Conservation (phyloP, 371 early-diverging fungal species). For the Mucor circinelloides region DNA sequence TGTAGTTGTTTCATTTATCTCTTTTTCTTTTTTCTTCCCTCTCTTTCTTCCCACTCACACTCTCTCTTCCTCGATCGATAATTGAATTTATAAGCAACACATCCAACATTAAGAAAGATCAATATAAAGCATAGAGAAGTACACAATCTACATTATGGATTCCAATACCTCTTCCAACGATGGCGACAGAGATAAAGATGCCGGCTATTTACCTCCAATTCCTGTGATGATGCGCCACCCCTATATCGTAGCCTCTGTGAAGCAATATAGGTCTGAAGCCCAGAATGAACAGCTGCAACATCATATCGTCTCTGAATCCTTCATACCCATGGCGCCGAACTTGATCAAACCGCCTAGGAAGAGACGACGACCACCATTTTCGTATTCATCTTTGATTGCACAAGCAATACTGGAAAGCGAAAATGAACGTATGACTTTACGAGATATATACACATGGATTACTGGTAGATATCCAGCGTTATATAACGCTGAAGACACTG, state of each 20-base stretch:
- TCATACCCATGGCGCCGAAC: slow-evolving; percentile 50
- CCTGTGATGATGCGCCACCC: slow-evolving; percentile 50
- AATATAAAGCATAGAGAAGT: background rate
- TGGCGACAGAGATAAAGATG: background rate
- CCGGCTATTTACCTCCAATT: slow-evolving; percentile 40
- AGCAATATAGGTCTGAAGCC: slow-evolving; percentile 40
- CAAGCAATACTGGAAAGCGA: slow-evolving; percentile 68
- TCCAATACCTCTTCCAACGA: background rate
- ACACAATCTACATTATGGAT: background rate
- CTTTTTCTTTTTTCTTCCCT: background rate
- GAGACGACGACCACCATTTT: slow-evolving; percentile 74
- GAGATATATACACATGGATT: slow-evolving; percentile 78
- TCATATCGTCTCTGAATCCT: slow-evolving; percentile 53
- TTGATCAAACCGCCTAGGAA: slow-evolving; percentile 46
- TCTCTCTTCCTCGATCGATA: background rate
- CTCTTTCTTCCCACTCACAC: background rate
- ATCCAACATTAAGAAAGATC: background rate
- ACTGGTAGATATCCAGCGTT: slow-evolving; percentile 68
- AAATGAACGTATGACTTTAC: slow-evolving; percentile 64
- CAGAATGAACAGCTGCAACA: slow-evolving; percentile 48
- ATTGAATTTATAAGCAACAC: background rate
- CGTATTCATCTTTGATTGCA: slow-evolving; percentile 76
- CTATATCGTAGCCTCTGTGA: slow-evolving; percentile 37
- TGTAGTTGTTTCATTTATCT: background rate
- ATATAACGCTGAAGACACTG: slow-evolving; percentile 66